A percentile compares a stretch with the other conserved stretches of the same genome.
phyloP scores from a whole-genome alignment of 2,329 filamentous ascomycete genomes.

The Podosphaera xanthii region DNA sequence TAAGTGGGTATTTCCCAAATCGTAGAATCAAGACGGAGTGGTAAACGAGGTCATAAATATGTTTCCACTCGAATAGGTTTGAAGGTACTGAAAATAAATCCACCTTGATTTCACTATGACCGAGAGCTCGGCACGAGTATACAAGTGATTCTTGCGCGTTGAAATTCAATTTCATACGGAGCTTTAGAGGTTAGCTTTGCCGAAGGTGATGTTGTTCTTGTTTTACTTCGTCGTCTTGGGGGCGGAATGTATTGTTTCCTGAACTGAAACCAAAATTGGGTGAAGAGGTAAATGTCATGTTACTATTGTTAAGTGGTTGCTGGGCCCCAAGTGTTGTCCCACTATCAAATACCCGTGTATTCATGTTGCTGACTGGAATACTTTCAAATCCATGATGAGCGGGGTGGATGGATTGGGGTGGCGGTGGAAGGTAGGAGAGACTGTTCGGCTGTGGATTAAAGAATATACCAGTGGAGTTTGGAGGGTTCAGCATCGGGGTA shows the following conservation, averaged over 20 bases:
- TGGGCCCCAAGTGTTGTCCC: neutral
- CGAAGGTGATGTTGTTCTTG: conserved; percentile 1
- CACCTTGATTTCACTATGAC: neutral
- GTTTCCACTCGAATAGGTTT: neutral
- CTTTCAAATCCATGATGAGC: neutral
- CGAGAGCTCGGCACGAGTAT: neutral
- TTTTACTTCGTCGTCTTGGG: neutral
- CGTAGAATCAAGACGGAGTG: neutral
- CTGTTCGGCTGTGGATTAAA: neutral
- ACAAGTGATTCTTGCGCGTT: neutral
- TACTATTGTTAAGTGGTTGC: neutral
- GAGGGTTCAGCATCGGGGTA: neutral
- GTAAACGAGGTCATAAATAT: neutral
- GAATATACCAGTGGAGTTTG: neutral
- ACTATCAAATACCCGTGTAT: neutral
- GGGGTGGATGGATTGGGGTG: neutral
- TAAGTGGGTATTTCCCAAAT: neutral
- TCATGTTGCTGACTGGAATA: neutral
- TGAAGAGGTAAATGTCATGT: neutral
- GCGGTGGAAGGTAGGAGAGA: neutral
- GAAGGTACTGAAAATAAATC: neutral
- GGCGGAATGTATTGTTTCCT: neutral
- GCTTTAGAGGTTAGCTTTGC: neutral
- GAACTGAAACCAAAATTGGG: neutral
- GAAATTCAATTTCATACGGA: neutral